A percentile compares a stretch with the other conserved stretches of the same genome.
Conservation (phyloP, 2,329 filamentous ascomycete genomes). For the Colletotrichum tabaci region DNA sequence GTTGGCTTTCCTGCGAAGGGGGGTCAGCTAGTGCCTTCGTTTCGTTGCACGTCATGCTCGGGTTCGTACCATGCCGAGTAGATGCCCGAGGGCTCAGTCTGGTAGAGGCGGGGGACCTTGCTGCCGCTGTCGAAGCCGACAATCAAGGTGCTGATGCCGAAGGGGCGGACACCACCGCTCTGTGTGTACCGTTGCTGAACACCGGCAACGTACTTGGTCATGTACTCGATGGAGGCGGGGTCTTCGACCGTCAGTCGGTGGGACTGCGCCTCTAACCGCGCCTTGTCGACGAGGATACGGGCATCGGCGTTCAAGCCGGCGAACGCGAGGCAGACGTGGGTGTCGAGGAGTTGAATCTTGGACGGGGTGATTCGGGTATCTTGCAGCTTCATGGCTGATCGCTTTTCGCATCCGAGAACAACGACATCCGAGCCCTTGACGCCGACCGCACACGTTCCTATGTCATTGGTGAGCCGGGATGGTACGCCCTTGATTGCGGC, state of each 20-base stretch:
- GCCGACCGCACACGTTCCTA: slow-evolving; percentile 96
- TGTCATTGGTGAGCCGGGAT: slow-evolving; percentile 44
- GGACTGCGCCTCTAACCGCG: slow-evolving; percentile 95
- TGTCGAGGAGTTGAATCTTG: slow-evolving; percentile 97
- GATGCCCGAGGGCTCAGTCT: slow-evolving; percentile 99
- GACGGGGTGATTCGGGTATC: slow-evolving; percentile 99
- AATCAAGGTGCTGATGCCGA: slow-evolving; percentile 92
- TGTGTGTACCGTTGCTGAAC: slow-evolving; percentile 99
- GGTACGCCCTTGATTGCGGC: slow-evolving; percentile 42
- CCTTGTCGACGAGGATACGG: slow-evolving; percentile 98
- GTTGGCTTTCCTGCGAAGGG: slow-evolving; percentile 88
- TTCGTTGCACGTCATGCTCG: background rate
- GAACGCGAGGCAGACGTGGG: slow-evolving; percentile 96
- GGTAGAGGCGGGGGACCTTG: slow-evolving; percentile 90
- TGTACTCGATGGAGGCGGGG: slow-evolving; percentile 98
- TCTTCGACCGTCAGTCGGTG: slow-evolving; percentile 98
- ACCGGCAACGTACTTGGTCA: slow-evolving; percentile 97
- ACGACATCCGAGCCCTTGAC: slow-evolving; percentile 97
- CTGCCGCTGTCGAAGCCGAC: slow-evolving; percentile 98
- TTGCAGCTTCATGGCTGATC: slow-evolving; percentile 99
- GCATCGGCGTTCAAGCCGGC: slow-evolving; percentile 98
- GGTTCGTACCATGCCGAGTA: slow-evolving; percentile 90
- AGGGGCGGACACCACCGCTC: slow-evolving; percentile 97
- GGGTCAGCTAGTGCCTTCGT: slow-evolving; percentile 2
- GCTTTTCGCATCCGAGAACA: slow-evolving; percentile 97